Evolutionary conservation across 2,329 filamentous ascomycete species (phyloP).

Genomic region (Neofusicoccum sp.): DNA sequence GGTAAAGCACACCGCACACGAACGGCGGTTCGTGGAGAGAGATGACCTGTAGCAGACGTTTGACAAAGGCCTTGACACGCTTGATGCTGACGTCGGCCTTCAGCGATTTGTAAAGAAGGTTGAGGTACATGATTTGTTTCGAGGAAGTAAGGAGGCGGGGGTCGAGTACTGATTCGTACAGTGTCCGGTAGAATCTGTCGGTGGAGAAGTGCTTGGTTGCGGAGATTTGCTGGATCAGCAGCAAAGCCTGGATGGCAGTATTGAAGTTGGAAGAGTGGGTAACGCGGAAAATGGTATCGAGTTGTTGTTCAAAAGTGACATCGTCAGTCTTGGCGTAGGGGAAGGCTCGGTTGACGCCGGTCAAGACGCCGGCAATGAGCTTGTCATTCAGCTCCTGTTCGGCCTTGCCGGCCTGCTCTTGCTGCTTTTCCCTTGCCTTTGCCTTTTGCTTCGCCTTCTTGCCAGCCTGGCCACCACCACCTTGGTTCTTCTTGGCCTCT

Average conservation of each 20-base stretch:
- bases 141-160: slow-evolving; percentile 84
- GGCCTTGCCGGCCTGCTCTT: slow-evolving; percentile 42
- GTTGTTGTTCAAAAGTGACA: slow-evolving; percentile 75
- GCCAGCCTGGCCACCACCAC: slow-evolving; percentile 53
- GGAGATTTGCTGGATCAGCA: slow-evolving; percentile 91
- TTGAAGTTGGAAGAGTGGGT: slow-evolving; percentile 99
- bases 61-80: slow-evolving; percentile 92
- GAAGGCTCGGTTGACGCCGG: slow-evolving; percentile 92
- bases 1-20: slow-evolving; percentile 86
- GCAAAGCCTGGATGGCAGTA: slow-evolving; percentile 91
- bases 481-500: slow-evolving; percentile 49
- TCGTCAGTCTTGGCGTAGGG: slow-evolving; percentile 85
- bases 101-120: slow-evolving; percentile 81
- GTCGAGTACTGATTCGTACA: slow-evolving; percentile 93
- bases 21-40: slow-evolving; percentile 90
- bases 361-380: slow-evolving; percentile 84
- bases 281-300: slow-evolving; percentile 92
- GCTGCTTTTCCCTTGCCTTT: slow-evolving; percentile 42
- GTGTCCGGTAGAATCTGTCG: slow-evolving; percentile 89
- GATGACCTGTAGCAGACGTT: slow-evolving; percentile 84
- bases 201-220: slow-evolving; percentile 74
- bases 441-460: slow-evolving; percentile 52
- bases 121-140: slow-evolving; percentile 93
- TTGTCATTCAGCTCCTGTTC: slow-evolving; percentile 77
- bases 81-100: slow-evolving; percentile 89